phyloP scores from a whole-genome alignment of 805 yeast species.

The Ogataea angusta region DNA sequence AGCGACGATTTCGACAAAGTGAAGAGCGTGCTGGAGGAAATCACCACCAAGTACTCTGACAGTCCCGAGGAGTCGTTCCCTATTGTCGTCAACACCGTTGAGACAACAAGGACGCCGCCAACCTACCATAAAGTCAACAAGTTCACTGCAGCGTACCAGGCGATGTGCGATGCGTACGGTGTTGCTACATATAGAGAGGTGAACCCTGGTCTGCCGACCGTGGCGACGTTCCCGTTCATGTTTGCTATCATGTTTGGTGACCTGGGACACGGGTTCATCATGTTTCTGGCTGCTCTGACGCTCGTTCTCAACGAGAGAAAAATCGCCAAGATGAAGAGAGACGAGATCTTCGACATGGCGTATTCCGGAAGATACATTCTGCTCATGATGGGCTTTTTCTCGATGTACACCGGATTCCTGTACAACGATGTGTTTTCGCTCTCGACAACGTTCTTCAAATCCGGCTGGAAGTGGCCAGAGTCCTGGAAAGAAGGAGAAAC shows the following conservation, averaged over 20 bases:
- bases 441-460: slow-evolving; percentile 80
- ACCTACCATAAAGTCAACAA: slow-evolving; percentile 93
- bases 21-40: slow-evolving; percentile 42
- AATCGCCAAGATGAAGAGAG: slow-evolving; percentile 68
- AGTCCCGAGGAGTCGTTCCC: slow-evolving; percentile 30
- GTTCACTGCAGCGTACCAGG: slow-evolving; percentile 89
- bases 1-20: slow-evolving; percentile 46
- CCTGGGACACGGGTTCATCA: slow-evolving; percentile 88
- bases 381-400: slow-evolving; percentile 87
- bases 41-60: slow-evolving; percentile 28
- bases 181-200: slow-evolving; percentile 90
- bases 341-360: slow-evolving; percentile 97
- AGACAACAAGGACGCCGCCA: slow-evolving; percentile 87
- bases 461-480: slow-evolving; percentile 95
- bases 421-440: slow-evolving; percentile 93
- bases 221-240: slow-evolving; percentile 96
- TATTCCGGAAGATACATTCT: slow-evolving; percentile 88
- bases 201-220: slow-evolving; percentile 93
- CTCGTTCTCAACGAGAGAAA: slow-evolving; percentile 73
- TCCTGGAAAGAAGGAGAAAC: slow-evolving; percentile 65
- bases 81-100: slow-evolving; percentile 48
- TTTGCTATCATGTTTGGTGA: slow-evolving; percentile 99
- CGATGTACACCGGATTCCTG: slow-evolving; percentile 91
- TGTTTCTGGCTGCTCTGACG: slow-evolving; percentile 67
- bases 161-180: slow-evolving; percentile 94